Conservation (phyloP, 192 early-diverging fungal species). For the Dispira simplex region DNA sequence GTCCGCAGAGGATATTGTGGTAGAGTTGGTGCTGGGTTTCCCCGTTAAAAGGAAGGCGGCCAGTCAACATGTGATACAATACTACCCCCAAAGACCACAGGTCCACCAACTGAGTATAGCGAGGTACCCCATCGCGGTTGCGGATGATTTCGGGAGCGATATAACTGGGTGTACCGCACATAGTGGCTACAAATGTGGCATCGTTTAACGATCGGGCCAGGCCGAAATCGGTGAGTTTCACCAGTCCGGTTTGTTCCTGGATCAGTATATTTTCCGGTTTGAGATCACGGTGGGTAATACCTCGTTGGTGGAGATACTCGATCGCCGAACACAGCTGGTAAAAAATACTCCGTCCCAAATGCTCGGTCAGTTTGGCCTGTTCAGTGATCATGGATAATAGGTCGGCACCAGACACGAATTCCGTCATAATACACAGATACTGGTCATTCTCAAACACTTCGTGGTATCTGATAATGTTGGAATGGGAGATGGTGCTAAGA, state of each 20-base stretch:
- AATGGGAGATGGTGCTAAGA: slow-evolving; percentile 18
- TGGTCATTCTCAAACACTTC: slow-evolving; percentile 24
- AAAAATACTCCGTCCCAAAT: slow-evolving; percentile 24
- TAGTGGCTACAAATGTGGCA: slow-evolving; percentile 27
- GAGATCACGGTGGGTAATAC: slow-evolving; percentile 89
- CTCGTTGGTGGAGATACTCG: slow-evolving; percentile 66
- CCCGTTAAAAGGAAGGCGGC: slow-evolving; percentile 1
- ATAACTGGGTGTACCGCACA: slow-evolving; percentile 40
- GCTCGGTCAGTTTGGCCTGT: slow-evolving; percentile 21
- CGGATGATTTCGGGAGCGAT: slow-evolving; percentile 26
- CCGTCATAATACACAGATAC: slow-evolving; percentile 30
- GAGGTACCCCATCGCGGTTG: not conserved
- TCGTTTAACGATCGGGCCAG: slow-evolving; percentile 30
- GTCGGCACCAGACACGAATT: slow-evolving; percentile 28
- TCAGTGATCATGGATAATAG: slow-evolving; percentile 24
- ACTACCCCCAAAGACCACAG: slow-evolving; percentile 10
- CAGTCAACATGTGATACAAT: slow-evolving; percentile 10
- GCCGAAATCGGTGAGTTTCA: slow-evolving; percentile 54
- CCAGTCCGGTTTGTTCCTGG: not conserved
- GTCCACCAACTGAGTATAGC: not conserved
- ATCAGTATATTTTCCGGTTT: slow-evolving; percentile 69
- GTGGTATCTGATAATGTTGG: slow-evolving; percentile 22
- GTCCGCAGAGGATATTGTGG: not conserved
- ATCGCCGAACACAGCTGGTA: slow-evolving; percentile 26
- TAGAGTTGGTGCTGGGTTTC: slow-evolving; percentile 3